Percentiles rank a stretch among this genome's conserved stretches.
phyloP scores from a whole-genome alignment of 352 stramenopile species.

The Pythium rhizo-oryzae region DNA sequence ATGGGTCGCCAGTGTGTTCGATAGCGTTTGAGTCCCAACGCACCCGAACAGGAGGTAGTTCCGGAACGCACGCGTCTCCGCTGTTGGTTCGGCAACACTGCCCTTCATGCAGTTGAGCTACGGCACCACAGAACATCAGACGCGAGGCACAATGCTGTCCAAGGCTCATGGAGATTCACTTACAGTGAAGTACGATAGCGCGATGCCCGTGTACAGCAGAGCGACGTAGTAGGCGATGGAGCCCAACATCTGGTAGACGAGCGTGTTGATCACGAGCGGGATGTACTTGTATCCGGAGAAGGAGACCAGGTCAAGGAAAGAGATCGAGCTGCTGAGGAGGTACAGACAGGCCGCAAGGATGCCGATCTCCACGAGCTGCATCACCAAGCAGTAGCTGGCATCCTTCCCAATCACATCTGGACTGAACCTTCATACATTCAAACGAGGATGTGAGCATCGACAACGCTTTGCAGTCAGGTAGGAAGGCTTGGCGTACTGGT shows the following conservation, averaged over 20 bases:
- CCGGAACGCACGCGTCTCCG: slow-evolving; percentile 77
- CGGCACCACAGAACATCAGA: slow-evolving; percentile 6
- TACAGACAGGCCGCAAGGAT: slow-evolving; percentile 95
- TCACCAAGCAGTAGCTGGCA: slow-evolving; percentile 90
- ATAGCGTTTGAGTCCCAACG: slow-evolving; percentile 2
- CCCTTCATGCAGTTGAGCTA: slow-evolving; percentile 91
- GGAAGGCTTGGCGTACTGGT: slow-evolving; percentile 57
- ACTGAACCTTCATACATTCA: slow-evolving; percentile 91
- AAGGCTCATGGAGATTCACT: slow-evolving; percentile 16
- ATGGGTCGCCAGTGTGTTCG: not conserved
- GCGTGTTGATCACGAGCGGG: slow-evolving; percentile 94
- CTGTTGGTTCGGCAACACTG: slow-evolving; percentile 69
- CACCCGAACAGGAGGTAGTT: slow-evolving; percentile 89
- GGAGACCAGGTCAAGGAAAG: slow-evolving; percentile 95
- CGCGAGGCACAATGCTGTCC: slow-evolving; percentile 1
- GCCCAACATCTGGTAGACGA: slow-evolving; percentile 87
- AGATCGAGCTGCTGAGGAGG: slow-evolving; percentile 91
- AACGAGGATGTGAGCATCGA: slow-evolving; percentile 3
- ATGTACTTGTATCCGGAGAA: slow-evolving; percentile 99
- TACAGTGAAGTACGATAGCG: slow-evolving; percentile 95
- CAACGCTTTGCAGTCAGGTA: not conserved
- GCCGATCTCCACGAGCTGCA: slow-evolving; percentile 93
- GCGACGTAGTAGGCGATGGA: slow-evolving; percentile 91
- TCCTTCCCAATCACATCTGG: slow-evolving; percentile 96
- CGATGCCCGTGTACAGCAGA: slow-evolving; percentile 93